phyloP scores from a whole-genome alignment of 2,329 filamentous ascomycete species.

The Aspergillus tubingensis region DNA sequence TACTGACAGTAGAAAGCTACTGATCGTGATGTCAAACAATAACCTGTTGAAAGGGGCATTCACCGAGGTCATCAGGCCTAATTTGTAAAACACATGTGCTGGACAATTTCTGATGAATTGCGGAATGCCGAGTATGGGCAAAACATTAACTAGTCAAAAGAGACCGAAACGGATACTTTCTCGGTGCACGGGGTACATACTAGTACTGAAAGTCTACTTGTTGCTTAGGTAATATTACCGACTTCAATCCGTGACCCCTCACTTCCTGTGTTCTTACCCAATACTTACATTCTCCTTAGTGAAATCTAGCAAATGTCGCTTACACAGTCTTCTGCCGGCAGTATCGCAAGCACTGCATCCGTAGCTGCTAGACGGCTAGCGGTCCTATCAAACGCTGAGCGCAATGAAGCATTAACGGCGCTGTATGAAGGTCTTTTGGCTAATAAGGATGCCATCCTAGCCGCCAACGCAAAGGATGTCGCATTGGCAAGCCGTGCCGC shows the following conservation, averaged over 20 bases:
- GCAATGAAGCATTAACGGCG: conserved; percentile 81
- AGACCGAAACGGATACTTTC: no score
- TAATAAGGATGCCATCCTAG: conserved; percentile 74
- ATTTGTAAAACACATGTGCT: no score
- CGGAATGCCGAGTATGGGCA: no score
- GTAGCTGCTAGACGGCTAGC: conserved; percentile 80
- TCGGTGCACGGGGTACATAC: no score
- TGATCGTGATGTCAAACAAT: no score
- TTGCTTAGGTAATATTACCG: background rate
- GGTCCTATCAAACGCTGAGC: conserved; percentile 70
- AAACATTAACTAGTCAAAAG: no score
- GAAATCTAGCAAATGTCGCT: conserved; percentile 65
- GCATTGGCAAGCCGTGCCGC: conserved; percentile 72
- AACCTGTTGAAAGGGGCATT: no score
- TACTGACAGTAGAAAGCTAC: no score
- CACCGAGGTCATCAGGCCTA: no score
- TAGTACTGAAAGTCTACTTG: no score
- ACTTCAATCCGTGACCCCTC: background rate
- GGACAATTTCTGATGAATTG: no score
- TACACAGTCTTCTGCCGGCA: conserved; percentile 76
- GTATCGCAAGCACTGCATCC: conserved; percentile 77
- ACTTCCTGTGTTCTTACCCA: background rate
- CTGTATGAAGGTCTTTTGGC: conserved; percentile 75
- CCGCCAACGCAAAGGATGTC: conserved; percentile 83
- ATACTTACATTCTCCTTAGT: background rate